A percentile compares a stretch with the other conserved stretches of the same genome.
These are phyloP conservation scores for Moesziomyces antarcticus DNA, from an alignment of 1,284 basidiomycete species.

Conservation along the genomic window DNA sequence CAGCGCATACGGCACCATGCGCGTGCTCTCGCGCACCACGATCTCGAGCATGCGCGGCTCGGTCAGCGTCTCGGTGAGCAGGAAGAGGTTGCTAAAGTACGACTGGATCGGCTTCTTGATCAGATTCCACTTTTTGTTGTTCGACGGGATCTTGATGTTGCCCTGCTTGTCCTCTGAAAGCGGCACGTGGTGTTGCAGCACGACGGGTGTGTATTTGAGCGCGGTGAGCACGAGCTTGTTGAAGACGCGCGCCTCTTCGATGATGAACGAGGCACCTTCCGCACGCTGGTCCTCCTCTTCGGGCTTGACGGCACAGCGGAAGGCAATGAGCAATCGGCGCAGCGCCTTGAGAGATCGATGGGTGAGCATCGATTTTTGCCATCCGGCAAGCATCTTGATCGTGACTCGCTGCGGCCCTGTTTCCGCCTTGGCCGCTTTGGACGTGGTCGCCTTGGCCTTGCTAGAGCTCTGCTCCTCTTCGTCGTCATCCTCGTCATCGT, in stretches of 20 bases:
- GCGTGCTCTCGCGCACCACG: slow-evolving; percentile 62
- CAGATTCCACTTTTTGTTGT: slow-evolving; percentile 70
- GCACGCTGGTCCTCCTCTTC: slow-evolving; percentile 50
- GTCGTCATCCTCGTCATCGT: slow-evolving; percentile 63
- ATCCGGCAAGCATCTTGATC: slow-evolving; percentile 78
- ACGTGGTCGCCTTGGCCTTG: slow-evolving; percentile 23
- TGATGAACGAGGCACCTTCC: slow-evolving; percentile 50
- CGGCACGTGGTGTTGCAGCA: slow-evolving; percentile 87
- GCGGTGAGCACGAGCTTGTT: slow-evolving; percentile 89
- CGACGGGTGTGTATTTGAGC: slow-evolving; percentile 88
- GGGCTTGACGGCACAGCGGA: slow-evolving; percentile 63
- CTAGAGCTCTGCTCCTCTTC: slow-evolving; percentile 34
- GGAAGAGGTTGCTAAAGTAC: slow-evolving; percentile 61
- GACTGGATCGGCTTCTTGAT: slow-evolving; percentile 90
- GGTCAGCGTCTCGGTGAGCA: slow-evolving; percentile 59
- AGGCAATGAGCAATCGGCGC: slow-evolving; percentile 77
- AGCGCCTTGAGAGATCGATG: slow-evolving; percentile 86
- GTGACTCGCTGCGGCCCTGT: slow-evolving; percentile 72
- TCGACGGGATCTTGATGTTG: slow-evolving; percentile 70
- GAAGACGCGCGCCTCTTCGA: slow-evolving; percentile 72
- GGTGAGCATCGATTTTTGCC: slow-evolving; percentile 92
- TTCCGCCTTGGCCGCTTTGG: slow-evolving; percentile 25
- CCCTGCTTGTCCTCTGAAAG: slow-evolving; percentile 74
- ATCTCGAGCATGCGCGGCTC: slow-evolving; percentile 73
- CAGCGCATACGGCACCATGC: slow-evolving; percentile 63